phyloP scores from a whole-genome alignment of 257 asterid species.

The Penstemon davidsonii region DNA sequence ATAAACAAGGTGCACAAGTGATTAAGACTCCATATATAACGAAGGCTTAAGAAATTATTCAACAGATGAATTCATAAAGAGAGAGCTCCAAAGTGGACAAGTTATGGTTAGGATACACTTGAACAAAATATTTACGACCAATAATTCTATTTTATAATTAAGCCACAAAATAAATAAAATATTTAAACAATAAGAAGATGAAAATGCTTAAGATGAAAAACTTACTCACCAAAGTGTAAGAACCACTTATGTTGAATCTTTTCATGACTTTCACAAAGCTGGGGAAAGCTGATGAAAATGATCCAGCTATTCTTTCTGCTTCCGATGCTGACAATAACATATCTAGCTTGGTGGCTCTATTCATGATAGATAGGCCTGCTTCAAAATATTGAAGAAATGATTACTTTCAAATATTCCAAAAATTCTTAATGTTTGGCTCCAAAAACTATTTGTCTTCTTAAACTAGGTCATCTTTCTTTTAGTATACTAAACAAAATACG shows the following conservation, averaged over 20 bases:
- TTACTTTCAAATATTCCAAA: conserved; percentile 5
- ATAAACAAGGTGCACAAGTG: conserved; percentile 10
- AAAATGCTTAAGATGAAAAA: conserved; percentile 23
- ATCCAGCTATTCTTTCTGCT: conserved; percentile 70
- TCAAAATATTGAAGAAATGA: conserved; percentile 23
- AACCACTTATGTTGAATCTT: conserved; percentile 85
- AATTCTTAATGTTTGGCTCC: not conserved
- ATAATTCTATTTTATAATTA: conserved; percentile 5
- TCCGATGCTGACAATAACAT: conserved; percentile 65
- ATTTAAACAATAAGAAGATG: conserved; percentile 4
- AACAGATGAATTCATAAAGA: not conserved
- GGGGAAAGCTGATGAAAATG: conserved; percentile 73
- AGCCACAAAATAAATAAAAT: not conserved
- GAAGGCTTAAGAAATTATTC: not conserved
- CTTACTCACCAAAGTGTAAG: conserved; percentile 80
- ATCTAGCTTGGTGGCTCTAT: conserved; percentile 43
- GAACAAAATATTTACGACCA: conserved; percentile 11
- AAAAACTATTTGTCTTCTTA: not conserved
- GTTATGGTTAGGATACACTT: not conserved
- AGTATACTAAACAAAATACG: not conserved
- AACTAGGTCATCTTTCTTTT: not conserved
- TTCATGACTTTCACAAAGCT: conserved; percentile 83
- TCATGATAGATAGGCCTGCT: conserved; percentile 46
- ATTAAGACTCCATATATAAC: not conserved
- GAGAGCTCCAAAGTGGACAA: conserved; percentile 1